Evolutionary conservation across 495 filamentous ascomycete genomes (phyloP), one percentile per base, ranked within the genome.

Genomic region (Thermochaetoides thermophila): DNA sequence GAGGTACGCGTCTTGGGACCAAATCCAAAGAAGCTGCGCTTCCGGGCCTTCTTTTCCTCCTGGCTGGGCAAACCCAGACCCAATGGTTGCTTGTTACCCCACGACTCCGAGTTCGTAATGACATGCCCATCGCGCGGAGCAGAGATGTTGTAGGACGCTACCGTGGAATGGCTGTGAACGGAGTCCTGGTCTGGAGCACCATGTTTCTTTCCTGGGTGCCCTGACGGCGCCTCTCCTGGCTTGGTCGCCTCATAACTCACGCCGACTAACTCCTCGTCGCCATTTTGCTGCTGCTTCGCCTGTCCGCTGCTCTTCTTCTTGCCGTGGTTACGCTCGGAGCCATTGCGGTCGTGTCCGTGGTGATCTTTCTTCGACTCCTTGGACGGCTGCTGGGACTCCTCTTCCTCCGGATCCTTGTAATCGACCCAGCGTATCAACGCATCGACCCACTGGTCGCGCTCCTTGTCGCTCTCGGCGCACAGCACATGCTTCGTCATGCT

Each of bases 21-120:
- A 50, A 95, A 95, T 1, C 82, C 84, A 64, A 83, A 96, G 50
- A 97, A 92, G 56, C 86, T 87, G 25, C 89, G 76, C 54, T 95
- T 95, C 52, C 84, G 79, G 25, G 66, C 63, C 45, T 78, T 78
- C 50, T 80, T 84, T 47, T 86, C 82, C 37, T 81, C 83, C 17
- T 63, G 64, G 6, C 63, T 60, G 18, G 68, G 67, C 35, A 61
- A 65, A 17, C 61, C 57, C 10, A 44, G 43, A 8, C 42, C 52
- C 47, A 53, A 51, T 27, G 56, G 44, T 26, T 56, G 48, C 54
- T 78, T 89, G 48, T 76, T 84, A 18, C 87, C 89, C 87, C 87
- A 95, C 2, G 73, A 68, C 26, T 75, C 75, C n/a, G 72, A 70
- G 58, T 93, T 81, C 16, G 86, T 78, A 39, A 97, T 96, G 12